phyloP scores from a whole-genome alignment of 1,284 basidiomycete genomes.

The Apiotrichum siamense region DNA sequence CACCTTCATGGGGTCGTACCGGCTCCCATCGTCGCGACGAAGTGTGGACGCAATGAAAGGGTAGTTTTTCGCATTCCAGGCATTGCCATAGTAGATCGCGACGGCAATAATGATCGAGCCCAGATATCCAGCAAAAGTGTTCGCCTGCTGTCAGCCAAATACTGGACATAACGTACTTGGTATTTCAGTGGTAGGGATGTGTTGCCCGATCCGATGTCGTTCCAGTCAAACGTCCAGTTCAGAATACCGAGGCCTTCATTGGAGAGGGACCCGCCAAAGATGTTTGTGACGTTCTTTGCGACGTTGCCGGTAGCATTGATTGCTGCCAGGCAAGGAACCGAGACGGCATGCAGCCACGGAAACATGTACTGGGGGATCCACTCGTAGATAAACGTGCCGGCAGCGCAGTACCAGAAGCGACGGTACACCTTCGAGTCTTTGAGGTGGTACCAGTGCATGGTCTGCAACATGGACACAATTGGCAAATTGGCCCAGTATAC shows the following conservation, averaged over 20 bases:
- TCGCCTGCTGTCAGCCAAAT: constrained; percentile 34
- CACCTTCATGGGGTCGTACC: constrained; percentile 50
- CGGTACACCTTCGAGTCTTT: constrained; percentile 55
- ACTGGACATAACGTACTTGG: too few species aligned
- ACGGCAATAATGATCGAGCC: constrained; percentile 26
- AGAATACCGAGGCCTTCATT: constrained; percentile 37
- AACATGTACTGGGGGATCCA: constrained; percentile 52
- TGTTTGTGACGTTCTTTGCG: constrained; percentile 23
- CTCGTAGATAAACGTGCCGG: constrained; percentile 22
- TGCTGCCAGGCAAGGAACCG: constrained; percentile 49
- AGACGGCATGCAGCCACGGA: constrained; percentile 33
- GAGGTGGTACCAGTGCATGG: constrained; percentile 36
- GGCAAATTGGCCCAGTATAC: constrained; percentile 41
- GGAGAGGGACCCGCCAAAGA: constrained; percentile 33
- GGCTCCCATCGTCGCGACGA: constrained; percentile 12
- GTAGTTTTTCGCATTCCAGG: constrained; percentile 14
- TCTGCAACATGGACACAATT: constrained; percentile 29
- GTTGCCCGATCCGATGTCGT: constrained; percentile 28
- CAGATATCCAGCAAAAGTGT: constrained; percentile 24
- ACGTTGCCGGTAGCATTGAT: constrained; percentile 51
- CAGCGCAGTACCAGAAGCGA: constrained; percentile 56
- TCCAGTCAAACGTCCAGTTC: constrained; percentile 34
- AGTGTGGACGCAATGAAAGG: constrained; percentile 19
- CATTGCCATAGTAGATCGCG: constrained; percentile 32
- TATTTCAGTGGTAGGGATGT: constrained; percentile 29